A percentile compares a stretch with the other conserved stretches of the same genome.
phyloP scores from a whole-genome alignment of 371 early-diverging fungal genomes.

The Apophysomyces variabilis region DNA sequence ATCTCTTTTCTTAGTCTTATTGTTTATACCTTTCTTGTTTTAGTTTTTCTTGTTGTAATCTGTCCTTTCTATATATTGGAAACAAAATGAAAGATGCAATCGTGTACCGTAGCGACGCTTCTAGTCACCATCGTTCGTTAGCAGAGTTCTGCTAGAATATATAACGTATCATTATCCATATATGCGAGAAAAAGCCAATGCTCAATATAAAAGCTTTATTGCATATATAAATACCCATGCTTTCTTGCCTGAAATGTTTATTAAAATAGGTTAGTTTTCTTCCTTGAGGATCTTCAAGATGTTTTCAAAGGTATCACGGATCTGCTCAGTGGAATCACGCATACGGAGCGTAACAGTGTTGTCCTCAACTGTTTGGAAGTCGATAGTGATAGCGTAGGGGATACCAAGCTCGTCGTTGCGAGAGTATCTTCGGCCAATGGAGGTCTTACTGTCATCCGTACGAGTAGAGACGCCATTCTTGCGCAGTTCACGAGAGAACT shows the following conservation, averaged over 20 bases:
- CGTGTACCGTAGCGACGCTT: not conserved
- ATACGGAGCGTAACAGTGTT: conserved; percentile 96
- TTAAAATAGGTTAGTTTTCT: conserved; percentile 12
- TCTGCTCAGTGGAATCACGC: conserved; percentile 97
- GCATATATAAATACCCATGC: too few species aligned
- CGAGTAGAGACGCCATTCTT: conserved; percentile 65
- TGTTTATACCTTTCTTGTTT: conserved; percentile 9
- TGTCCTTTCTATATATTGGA: not conserved
- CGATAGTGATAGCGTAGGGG: conserved; percentile 98
- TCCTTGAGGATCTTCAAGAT: conserved; percentile 72
- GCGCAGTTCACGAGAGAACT: conserved; percentile 58
- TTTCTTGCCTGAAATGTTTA: too few species aligned
- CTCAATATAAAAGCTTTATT: too few species aligned
- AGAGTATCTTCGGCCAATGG: conserved; percentile 98
- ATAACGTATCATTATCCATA: too few species aligned
- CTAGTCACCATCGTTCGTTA: not conserved
- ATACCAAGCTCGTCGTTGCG: conserved; percentile 99
- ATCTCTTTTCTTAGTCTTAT: not conserved
- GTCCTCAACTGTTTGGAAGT: conserved; percentile 97
- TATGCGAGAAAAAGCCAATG: too few species aligned
- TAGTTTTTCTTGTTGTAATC: not conserved
- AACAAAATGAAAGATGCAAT: conserved; percentile 1
- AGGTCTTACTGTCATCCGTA: conserved; percentile 88
- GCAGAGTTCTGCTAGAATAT: too few species aligned
- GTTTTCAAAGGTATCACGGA: conserved; percentile 80